Percentiles rank a stretch among this genome's conserved stretches.
phyloP scores from a whole-genome alignment of 495 filamentous ascomycete genomes.

The Corynascus novoguineensis region DNA sequence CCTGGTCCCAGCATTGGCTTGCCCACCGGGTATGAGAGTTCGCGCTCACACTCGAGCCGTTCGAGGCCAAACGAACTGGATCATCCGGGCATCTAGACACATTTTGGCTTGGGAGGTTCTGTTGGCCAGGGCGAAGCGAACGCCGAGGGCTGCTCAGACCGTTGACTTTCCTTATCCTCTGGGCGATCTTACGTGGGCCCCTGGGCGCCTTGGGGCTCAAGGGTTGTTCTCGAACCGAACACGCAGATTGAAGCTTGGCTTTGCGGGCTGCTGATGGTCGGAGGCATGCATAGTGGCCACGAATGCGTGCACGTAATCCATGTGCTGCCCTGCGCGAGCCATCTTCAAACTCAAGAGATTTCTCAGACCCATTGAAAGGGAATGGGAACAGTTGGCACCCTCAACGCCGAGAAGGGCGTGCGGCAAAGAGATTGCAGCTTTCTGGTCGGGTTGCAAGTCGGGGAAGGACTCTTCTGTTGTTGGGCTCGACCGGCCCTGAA shows the following conservation, averaged over 20 bases:
- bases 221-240: constrained; percentile 5
- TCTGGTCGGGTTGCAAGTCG: constrained; percentile 26
- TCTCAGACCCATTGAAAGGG: background rate
- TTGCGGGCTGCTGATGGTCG: constrained; percentile 31
- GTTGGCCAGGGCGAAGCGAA: background rate
- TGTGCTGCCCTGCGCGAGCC: background rate
- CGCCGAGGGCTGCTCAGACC: background rate
- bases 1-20: constrained; percentile 14
- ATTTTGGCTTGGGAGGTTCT: background rate
- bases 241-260: constrained; percentile 18
- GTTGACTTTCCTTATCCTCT: background rate
- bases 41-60: constrained; percentile 8
- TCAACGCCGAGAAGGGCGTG: background rate
- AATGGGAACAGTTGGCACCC: background rate
- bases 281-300: constrained; percentile 34
- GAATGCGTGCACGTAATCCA: constrained; percentile 40
- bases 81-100: background rate
- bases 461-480: constrained; percentile 15
- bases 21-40: constrained; percentile 1
- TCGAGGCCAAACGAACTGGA: constrained; percentile 4
- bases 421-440: background rate
- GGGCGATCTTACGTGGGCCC: background rate
- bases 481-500: constrained; percentile 26
- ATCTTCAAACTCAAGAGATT: background rate
- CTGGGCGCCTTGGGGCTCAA: background rate